Percentiles rank a stretch among this genome's conserved stretches.
Evolutionary conservation across 2,329 filamentous ascomycete genomes (phyloP).

Genomic region (Paecilomyces variotii): DNA sequence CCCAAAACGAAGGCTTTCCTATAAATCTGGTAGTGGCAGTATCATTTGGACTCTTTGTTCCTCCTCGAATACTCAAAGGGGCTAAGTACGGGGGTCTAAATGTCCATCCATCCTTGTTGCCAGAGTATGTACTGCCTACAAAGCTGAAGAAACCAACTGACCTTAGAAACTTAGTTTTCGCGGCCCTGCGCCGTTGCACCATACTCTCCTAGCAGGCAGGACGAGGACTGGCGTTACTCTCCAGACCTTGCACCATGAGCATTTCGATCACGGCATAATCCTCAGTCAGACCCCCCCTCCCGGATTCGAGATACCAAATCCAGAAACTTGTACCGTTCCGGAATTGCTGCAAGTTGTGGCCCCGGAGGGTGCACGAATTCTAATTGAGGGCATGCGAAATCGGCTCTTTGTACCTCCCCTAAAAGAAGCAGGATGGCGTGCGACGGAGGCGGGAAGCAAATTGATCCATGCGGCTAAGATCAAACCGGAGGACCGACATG

Average conservation of each 20-base stretch:
- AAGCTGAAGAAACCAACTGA: conserved; percentile 1
- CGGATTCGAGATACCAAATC: conserved; percentile 46
- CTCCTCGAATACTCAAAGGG: conserved; percentile 59
- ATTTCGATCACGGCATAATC: conserved; percentile 73
- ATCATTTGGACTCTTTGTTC: conserved; percentile 88
- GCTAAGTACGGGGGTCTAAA: conserved; percentile 83
- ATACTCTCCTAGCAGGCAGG: conserved; percentile 62
- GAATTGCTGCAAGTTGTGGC: conserved; percentile 51
- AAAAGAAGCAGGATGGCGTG: conserved; percentile 20
- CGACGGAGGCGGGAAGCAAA: conserved; percentile 14
- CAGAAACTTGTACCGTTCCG: conserved; percentile 38
- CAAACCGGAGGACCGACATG: conserved; percentile 51
- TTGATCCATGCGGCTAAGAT: conserved; percentile 64
- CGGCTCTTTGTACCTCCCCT: conserved; percentile 59
- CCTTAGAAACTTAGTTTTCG: conserved; percentile 50
- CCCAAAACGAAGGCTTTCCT: conserved; percentile 33
- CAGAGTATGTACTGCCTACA: conserved; percentile 51
- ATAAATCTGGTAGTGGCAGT: conserved; percentile 83
- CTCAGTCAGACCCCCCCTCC: conserved; percentile 60
- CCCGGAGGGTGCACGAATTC: conserved; percentile 59
- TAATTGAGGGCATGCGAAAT: conserved; percentile 57
- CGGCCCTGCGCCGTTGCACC: conserved; percentile 79
- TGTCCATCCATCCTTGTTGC: conserved; percentile 84
- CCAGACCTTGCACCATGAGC: conserved; percentile 69
- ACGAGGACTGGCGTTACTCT: conserved; percentile 66